phyloP scores from a whole-genome alignment of 331 rosid genomes.

The Ulmus americana region DNA sequence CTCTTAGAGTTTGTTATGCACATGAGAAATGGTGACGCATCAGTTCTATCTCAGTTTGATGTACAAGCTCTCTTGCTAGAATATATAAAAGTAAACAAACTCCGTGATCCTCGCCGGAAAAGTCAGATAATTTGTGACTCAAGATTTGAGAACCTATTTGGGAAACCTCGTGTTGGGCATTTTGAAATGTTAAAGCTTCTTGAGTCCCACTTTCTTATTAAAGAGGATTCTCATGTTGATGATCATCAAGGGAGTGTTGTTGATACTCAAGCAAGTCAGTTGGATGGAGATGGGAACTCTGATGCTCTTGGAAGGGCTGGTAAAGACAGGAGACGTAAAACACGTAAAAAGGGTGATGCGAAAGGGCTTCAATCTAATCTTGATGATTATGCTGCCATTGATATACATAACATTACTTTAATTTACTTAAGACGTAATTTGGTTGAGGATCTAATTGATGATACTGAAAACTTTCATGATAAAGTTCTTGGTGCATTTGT shows the following conservation, averaged over 20 bases:
- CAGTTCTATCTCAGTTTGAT: conserved; percentile 87
- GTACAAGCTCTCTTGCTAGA: conserved; percentile 96
- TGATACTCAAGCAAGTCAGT: conserved; percentile 73
- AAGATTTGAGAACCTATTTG: conserved; percentile 85
- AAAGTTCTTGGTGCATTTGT: conserved; percentile 81
- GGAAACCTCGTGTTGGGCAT: conserved; percentile 97
- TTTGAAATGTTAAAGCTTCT: conserved; percentile 98
- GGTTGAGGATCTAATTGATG: conserved; percentile 83
- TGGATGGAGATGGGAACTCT: conserved; percentile 67
- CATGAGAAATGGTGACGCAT: conserved; percentile 73
- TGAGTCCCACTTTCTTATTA: conserved; percentile 86
- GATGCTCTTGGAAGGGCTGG: conserved; percentile 47
- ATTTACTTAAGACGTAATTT: conserved; percentile 82
- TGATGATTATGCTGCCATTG: conserved; percentile 95
- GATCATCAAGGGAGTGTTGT: conserved; percentile 82
- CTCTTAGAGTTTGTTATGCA: conserved; percentile 95
- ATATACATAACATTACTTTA: conserved; percentile 76
- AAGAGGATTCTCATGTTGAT: conserved; percentile 71
- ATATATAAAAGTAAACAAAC: conserved; percentile 87
- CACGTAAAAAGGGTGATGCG: conserved; percentile 66
- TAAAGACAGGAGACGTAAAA: conserved; percentile 74
- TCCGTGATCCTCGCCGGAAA: conserved; percentile 92
- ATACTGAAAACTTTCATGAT: conserved; percentile 62
- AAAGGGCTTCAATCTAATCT: conserved; percentile 73
- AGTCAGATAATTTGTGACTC: conserved; percentile 87